Evolutionary conservation across 2,329 filamentous ascomycete species (phyloP).

Genomic region (Colletotrichum gloeosporioides): DNA sequence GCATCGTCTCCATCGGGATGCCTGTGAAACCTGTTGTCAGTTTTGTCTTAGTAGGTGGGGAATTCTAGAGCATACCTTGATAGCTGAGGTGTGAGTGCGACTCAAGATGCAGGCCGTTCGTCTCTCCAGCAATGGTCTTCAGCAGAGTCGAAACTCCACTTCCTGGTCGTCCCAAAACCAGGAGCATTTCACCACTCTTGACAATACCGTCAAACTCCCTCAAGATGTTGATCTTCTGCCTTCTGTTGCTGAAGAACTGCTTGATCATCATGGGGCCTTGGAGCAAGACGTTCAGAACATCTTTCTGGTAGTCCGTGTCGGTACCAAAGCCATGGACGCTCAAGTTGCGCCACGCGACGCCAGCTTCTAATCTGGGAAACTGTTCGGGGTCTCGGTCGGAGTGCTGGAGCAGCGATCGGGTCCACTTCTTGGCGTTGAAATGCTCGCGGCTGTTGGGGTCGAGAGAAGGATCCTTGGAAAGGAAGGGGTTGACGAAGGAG

Average conservation of each 20-base stretch:
- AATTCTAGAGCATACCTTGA: slow-evolving; percentile 39
- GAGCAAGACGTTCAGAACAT: slow-evolving; percentile 33
- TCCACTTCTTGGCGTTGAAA: slow-evolving; percentile 51
- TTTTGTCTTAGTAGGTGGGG: not conserved
- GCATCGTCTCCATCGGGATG: slow-evolving; percentile 38
- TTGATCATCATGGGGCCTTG: slow-evolving; percentile 24
- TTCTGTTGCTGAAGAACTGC: slow-evolving; percentile 26
- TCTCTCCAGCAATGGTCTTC: slow-evolving; percentile 60
- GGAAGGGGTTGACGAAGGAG: slow-evolving; percentile 27
- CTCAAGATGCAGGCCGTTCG: slow-evolving; percentile 54
- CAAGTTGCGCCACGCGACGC: slow-evolving; percentile 42
- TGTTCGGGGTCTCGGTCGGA: slow-evolving; percentile 37
- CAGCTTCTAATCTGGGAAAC: slow-evolving; percentile 41
- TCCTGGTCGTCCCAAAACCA: slow-evolving; percentile 57
- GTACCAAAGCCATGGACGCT: slow-evolving; percentile 42
- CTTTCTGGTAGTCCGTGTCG: slow-evolving; percentile 39
- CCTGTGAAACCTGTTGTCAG: slow-evolving; percentile 13
- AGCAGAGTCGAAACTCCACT: slow-evolving; percentile 62
- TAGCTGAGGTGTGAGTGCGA: slow-evolving; percentile 54
- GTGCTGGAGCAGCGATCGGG: slow-evolving; percentile 48
- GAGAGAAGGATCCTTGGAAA: slow-evolving; percentile 34
- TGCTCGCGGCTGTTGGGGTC: slow-evolving; percentile 48
- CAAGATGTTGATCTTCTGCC: slow-evolving; percentile 53
- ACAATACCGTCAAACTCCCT: slow-evolving; percentile 58
- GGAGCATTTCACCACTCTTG: slow-evolving; percentile 44